These are phyloP conservation scores for Aspergillus fumigatiaffinis DNA, from an alignment of 2,329 filamentous ascomycete species.

Conservation along the genomic window DNA sequence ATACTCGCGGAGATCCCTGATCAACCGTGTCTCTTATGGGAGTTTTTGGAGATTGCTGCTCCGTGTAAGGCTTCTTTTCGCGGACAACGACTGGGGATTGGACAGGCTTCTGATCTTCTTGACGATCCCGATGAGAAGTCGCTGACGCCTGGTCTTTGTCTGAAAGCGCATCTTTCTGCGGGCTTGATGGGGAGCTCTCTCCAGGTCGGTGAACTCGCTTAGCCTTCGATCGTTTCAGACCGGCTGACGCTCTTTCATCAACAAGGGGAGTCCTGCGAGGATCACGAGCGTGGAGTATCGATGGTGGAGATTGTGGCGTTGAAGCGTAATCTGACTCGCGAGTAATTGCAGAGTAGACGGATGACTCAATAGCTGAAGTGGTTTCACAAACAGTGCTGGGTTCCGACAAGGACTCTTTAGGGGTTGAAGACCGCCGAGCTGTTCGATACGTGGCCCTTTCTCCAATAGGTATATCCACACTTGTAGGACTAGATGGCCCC, in stretches of 20 bases:
- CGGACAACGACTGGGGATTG: constrained; percentile 7
- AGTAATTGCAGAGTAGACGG: constrained; percentile 29
- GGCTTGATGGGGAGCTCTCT: constrained; percentile 26
- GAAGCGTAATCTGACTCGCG: constrained; percentile 31
- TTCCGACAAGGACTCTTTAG: constrained; percentile 28
- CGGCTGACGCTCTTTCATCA: constrained; percentile 30
- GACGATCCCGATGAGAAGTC: constrained; percentile 7
- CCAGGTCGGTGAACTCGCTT: constrained; percentile 39
- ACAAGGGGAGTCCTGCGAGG: constrained; percentile 18
- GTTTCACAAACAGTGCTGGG: constrained; percentile 28
- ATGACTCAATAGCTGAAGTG: constrained; percentile 24
- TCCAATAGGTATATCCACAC: constrained; percentile 60
- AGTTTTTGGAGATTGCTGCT: constrained; percentile 20
- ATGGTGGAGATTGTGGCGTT: constrained; percentile 21
- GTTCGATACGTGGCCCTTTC: constrained; percentile 49
- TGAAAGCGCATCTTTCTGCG: constrained; percentile 17
- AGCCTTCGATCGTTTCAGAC: constrained; percentile 39
- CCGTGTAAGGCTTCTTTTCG: constrained; percentile 14
- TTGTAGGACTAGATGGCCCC: constrained; percentile 46
- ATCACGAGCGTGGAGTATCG: constrained; percentile 31
- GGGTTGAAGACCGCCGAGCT: constrained; percentile 36
- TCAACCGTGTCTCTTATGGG: constrained; percentile 23
- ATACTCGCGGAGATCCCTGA: constrained; percentile 37
- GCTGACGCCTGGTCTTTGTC: constrained; percentile 1
- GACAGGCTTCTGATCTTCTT: constrained; percentile 3